Conservation (phyloP, 2,329 filamentous ascomycete species). For the Monascus ruber region DNA sequence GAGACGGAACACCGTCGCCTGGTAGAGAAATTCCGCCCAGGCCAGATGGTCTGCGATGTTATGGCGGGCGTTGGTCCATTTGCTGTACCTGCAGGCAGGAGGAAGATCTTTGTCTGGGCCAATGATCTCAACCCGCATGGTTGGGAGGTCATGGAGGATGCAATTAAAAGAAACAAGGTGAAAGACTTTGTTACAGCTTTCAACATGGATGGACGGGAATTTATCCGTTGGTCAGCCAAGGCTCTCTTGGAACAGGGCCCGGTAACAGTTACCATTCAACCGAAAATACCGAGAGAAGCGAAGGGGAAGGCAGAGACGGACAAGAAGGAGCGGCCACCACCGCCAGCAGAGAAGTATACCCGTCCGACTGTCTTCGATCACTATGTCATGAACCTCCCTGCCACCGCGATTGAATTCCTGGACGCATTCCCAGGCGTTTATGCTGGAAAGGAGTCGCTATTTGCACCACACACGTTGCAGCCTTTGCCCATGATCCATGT, state of each 20-base stretch:
- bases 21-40: slow-evolving; percentile 62
- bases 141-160: slow-evolving; percentile 58
- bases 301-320: slow-evolving; percentile 11
- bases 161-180: slow-evolving; percentile 70
- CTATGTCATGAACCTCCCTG: slow-evolving; percentile 96
- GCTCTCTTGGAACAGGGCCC: slow-evolving; percentile 37
- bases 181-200: slow-evolving; percentile 61
- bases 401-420: slow-evolving; percentile 76
- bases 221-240: slow-evolving; percentile 62
- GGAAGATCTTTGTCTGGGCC: slow-evolving; percentile 83
- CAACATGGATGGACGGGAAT: slow-evolving; percentile 69
- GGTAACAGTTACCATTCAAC: slow-evolving; percentile 42
- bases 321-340: slow-evolving; percentile 17
- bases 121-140: slow-evolving; percentile 96
- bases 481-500: slow-evolving; percentile 75
- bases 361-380: slow-evolving; percentile 68
- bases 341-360: slow-evolving; percentile 15
- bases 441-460: slow-evolving; percentile 54
- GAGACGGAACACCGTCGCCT: slow-evolving; percentile 80
- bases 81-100: slow-evolving; percentile 81
- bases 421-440: slow-evolving; percentile 69
- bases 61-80: slow-evolving; percentile 98
- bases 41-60: slow-evolving; percentile 86
- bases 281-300: slow-evolving; percentile 26
- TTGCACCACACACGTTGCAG: slow-evolving; percentile 46